Conservation (phyloP, 495 filamentous ascomycete genomes). For the Penicillium maclennaniae region DNA sequence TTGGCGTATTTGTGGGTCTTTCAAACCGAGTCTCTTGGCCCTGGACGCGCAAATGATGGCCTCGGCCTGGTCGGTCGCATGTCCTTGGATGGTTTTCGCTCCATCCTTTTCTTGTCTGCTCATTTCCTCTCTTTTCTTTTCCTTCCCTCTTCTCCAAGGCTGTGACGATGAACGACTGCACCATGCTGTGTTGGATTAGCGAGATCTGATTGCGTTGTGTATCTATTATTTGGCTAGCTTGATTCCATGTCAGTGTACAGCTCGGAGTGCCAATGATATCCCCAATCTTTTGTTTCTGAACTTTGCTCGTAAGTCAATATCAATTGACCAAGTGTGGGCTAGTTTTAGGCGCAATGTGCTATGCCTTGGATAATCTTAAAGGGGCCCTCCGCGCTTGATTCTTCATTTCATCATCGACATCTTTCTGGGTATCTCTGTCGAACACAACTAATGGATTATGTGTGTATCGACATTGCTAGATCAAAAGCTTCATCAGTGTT, state of each 20-base stretch:
- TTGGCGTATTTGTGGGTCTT: background rate
- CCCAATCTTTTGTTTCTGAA: background rate
- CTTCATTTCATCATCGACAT: too few relatives aligned
- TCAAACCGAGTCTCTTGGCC: background rate
- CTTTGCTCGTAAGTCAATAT: background rate
- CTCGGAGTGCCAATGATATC: slow-evolving; percentile 15
- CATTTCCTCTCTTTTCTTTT: slow-evolving; percentile 3
- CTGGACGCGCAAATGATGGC: background rate
- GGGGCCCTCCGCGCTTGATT: too few relatives aligned
- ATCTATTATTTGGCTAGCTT: slow-evolving; percentile 14
- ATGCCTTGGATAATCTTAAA: too few relatives aligned
- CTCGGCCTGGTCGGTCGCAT: background rate
- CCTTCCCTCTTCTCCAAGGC: background rate
- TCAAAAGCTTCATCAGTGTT: too few relatives aligned
- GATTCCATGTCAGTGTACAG: slow-evolving; percentile 19
- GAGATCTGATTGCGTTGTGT: slow-evolving; percentile 18
- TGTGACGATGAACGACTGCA: slow-evolving; percentile 23
- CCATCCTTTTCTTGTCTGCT: slow-evolving; percentile 11
- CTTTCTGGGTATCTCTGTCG: too few relatives aligned
- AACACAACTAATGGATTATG: too few relatives aligned
- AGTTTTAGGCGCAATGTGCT: background rate
- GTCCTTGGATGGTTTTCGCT: slow-evolving; percentile 5
- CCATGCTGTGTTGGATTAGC: slow-evolving; percentile 21
- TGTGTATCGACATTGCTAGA: too few relatives aligned
- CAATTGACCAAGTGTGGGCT: background rate